Evolutionary conservation across 2,329 filamentous ascomycete species (phyloP).

Genomic region (Aspergillus sp.): DNA sequence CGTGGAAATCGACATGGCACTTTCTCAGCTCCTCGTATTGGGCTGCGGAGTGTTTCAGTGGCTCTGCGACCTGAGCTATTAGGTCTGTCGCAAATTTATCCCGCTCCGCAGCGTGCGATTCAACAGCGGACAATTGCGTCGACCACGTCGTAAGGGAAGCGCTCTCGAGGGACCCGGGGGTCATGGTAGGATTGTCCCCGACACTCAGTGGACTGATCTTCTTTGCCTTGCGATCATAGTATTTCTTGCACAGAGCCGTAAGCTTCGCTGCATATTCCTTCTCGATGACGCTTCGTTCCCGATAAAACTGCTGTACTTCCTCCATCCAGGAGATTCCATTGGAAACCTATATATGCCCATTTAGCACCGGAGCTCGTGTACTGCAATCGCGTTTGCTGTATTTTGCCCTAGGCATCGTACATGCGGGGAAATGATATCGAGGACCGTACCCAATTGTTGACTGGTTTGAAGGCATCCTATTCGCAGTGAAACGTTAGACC

Average conservation of each 20-base stretch:
- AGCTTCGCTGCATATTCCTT: conserved; percentile 95
- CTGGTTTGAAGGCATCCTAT: conserved; percentile 94
- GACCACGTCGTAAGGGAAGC: conserved; percentile 97
- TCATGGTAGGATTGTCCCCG: conserved; percentile 88
- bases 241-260: conserved; percentile 85
- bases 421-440: conserved; percentile 14
- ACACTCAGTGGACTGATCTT: conserved; percentile 87
- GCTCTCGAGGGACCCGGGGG: conserved; percentile 91
- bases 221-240: conserved; percentile 93
- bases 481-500: conserved; percentile 24
- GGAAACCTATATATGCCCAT: conserved; percentile 56
- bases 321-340: conserved; percentile 93
- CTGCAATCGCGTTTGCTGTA: background rate
- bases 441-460: conserved; percentile 75
- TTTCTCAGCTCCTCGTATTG: conserved; percentile 93
- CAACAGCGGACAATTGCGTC: conserved; percentile 86
- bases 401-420: conserved; percentile 4
- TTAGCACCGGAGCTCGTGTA: conserved; percentile 11
- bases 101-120: conserved; percentile 83
- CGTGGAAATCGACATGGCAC: conserved; percentile 82
- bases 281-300: conserved; percentile 88
- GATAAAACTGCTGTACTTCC: conserved; percentile 96
- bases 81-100: conserved; percentile 80
- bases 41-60: conserved; percentile 69
- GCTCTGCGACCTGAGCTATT: conserved; percentile 78